These are phyloP conservation scores for Thuidium tamariscinum DNA, from an alignment of 225 moss, liverwort and hornwort genomes.

Conservation along the genomic window DNA sequence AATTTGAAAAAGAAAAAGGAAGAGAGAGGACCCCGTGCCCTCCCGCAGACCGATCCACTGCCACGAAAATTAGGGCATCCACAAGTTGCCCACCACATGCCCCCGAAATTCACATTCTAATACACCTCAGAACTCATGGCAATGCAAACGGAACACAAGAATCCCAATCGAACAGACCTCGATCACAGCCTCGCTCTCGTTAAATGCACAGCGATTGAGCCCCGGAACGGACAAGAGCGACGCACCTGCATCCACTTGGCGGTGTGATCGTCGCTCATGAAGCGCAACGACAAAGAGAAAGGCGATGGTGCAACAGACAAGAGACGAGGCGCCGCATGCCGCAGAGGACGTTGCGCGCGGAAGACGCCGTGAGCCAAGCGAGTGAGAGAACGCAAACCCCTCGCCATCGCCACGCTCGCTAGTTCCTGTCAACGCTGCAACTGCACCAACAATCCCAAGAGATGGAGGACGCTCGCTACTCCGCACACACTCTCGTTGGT, in stretches of 20 bases:
- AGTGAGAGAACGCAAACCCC: background rate
- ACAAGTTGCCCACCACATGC: background rate
- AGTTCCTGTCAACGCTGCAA: background rate
- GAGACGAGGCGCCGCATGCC: background rate
- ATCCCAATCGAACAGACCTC: background rate
- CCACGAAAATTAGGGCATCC: background rate
- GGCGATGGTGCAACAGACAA: background rate
- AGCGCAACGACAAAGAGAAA: background rate
- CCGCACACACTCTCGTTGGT: background rate
- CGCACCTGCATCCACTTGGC: slow-evolving; percentile 66
- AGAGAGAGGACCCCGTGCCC: too few species aligned
- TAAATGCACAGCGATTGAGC: background rate
- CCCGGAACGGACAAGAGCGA: background rate
- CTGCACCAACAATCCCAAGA: background rate
- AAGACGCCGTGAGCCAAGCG: background rate
- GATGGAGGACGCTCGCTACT: background rate
- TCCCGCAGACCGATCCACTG: background rate
- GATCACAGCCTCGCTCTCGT: too few species aligned
- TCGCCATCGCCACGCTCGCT: slow-evolving; percentile 2
- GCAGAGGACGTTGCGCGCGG: background rate
- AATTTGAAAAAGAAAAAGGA: background rate
- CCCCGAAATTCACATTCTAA: background rate
- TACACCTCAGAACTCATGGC: background rate
- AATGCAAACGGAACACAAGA: background rate
- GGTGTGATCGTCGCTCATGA: slow-evolving; percentile 43